Evolutionary conservation across 2,329 filamentous ascomycete species (phyloP).

Genomic region (Fusarium succisae): DNA sequence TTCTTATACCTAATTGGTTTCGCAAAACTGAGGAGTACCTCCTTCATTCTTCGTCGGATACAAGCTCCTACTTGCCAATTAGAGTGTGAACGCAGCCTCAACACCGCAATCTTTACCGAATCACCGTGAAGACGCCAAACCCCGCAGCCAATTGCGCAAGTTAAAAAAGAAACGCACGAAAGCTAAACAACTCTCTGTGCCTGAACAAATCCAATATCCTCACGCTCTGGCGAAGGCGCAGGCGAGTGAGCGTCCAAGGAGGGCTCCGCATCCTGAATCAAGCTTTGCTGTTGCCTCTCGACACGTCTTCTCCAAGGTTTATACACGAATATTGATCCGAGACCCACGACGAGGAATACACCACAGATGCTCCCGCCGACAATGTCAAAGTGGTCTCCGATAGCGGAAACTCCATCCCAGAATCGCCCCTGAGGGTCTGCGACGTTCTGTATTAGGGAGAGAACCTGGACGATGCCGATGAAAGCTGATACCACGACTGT

Average conservation of each 20-base stretch:
- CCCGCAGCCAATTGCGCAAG: background rate
- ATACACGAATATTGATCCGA: slow-evolving; percentile 78
- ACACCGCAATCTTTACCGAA: background rate
- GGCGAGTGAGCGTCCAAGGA: background rate
- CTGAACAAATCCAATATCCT: background rate
- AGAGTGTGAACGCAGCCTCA: background rate
- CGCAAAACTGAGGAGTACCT: background rate
- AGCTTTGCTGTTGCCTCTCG: slow-evolving; percentile 38
- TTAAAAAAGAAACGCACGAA: background rate
- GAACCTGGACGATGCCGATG: slow-evolving; percentile 85
- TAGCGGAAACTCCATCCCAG: slow-evolving; percentile 85
- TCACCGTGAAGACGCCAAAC: too few relatives aligned
- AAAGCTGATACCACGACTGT: slow-evolving; percentile 86
- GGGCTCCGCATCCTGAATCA: slow-evolving; percentile 10
- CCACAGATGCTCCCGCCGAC: slow-evolving; percentile 89
- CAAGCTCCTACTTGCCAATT: background rate
- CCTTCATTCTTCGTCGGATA: background rate
- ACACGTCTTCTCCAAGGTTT: slow-evolving; percentile 75
- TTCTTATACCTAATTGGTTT: background rate
- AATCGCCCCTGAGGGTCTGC: slow-evolving; percentile 79
- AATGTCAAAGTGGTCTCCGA: slow-evolving; percentile 84
- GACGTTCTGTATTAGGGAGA: slow-evolving; percentile 81
- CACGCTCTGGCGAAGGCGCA: background rate
- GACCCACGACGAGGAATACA: slow-evolving; percentile 80
- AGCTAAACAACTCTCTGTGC: background rate